Conservation (phyloP, 768 basidiomycete species). For the Leucocoprinus leucothites region DNA sequence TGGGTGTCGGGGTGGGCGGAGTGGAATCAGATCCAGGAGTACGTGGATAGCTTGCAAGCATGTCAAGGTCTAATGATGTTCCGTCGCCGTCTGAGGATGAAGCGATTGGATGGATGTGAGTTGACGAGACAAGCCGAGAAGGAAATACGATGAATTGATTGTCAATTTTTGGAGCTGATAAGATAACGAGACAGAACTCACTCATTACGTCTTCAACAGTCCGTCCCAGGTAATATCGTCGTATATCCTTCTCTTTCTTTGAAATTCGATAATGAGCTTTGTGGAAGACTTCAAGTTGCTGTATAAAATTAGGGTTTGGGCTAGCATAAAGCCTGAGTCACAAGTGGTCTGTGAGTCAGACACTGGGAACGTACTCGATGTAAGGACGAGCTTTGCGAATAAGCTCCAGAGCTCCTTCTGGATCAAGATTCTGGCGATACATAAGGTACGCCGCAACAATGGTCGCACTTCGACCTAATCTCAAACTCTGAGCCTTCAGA, state of each 20-base stretch:
- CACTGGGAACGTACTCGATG: constrained; percentile 53
- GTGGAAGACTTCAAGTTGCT: constrained; percentile 80
- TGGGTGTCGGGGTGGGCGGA: constrained; percentile 48
- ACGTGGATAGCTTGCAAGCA: constrained; percentile 74
- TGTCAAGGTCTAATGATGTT: constrained; percentile 55
- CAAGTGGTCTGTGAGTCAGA: not conserved
- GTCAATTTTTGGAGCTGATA: no score
- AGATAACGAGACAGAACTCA: constrained; percentile 32
- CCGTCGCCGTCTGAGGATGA: constrained; percentile 67
- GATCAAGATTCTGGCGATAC: constrained; percentile 59
- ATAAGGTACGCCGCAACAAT: constrained; percentile 89
- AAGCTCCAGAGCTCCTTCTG: constrained; percentile 61
- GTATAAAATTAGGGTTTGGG: constrained; percentile 82
- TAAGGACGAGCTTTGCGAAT: constrained; percentile 64
- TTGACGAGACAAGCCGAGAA: not conserved
- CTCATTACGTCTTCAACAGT: constrained; percentile 76
- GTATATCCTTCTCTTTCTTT: constrained; percentile 61
- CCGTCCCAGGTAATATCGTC: constrained; percentile 83
- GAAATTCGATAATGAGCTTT: constrained; percentile 67
- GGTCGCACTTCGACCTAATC: constrained; percentile 76
- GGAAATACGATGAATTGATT: no score
- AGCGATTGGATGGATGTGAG: not conserved
- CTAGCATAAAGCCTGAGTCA: constrained; percentile 34
- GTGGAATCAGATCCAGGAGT: constrained; percentile 55
- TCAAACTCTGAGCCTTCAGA: constrained; percentile 4